Conservation (phyloP, 495 filamentous ascomycete genomes). For the Penicillium arizonense region DNA sequence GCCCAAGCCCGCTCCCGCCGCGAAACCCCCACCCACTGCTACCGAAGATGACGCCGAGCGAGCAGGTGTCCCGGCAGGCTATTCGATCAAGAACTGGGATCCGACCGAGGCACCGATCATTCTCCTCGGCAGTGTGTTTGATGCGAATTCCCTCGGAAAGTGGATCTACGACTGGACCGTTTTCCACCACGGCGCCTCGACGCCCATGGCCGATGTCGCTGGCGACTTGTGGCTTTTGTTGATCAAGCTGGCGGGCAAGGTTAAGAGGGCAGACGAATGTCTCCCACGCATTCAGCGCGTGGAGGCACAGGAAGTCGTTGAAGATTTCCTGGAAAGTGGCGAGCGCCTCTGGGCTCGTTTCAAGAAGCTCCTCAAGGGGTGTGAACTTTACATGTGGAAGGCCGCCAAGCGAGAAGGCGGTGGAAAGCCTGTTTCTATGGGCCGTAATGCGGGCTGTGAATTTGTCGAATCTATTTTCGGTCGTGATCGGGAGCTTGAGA, state of each 20-base stretch:
- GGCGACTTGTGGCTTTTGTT: slow-evolving; percentile 94
- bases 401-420: slow-evolving; percentile 64
- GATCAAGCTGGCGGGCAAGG: slow-evolving; percentile 93
- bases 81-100: slow-evolving; percentile 98
- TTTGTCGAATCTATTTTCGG: slow-evolving; percentile 98
- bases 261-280: slow-evolving; percentile 86
- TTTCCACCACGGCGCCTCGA: slow-evolving; percentile 80
- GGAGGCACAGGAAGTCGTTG: slow-evolving; percentile 76
- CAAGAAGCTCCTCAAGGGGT: slow-evolving; percentile 81
- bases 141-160: slow-evolving; percentile 94
- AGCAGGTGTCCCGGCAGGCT: slow-evolving; percentile 83
- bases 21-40: slow-evolving; percentile 61
- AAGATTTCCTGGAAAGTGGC: slow-evolving; percentile 90
- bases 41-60: slow-evolving; percentile 81
- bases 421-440: slow-evolving; percentile 68
- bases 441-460: slow-evolving; percentile 89
- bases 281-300: slow-evolving; percentile 66
- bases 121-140: slow-evolving; percentile 92
- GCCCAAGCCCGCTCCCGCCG: slow-evolving; percentile 41
- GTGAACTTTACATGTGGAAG: slow-evolving; percentile 91
- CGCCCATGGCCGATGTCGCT: slow-evolving; percentile 87
- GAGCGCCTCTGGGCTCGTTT: slow-evolving; percentile 85
- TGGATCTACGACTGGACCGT: slow-evolving; percentile 99
- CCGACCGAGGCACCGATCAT: slow-evolving; percentile 90
- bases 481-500: slow-evolving; percentile 84